Conservation (phyloP, 2,329 filamentous ascomycete genomes). For the Exophiala oligosperma region DNA sequence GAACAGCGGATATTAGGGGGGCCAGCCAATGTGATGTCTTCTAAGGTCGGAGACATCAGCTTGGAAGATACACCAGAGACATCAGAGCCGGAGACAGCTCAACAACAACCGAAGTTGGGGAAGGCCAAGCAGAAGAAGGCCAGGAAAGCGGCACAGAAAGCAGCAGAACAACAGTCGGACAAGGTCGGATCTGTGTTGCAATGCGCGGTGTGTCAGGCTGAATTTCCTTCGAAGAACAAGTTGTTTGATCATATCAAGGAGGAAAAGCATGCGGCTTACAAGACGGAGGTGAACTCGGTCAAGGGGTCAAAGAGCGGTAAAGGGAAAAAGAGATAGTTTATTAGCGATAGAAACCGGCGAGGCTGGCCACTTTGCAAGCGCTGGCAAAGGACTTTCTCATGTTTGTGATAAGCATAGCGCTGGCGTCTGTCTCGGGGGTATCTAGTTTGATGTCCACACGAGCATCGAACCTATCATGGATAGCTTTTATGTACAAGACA, state of each 20-base stretch:
- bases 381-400: no score
- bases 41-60: slow-evolving; percentile 26
- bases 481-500: not conserved
- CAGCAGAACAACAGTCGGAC: slow-evolving; percentile 22
- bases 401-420: slow-evolving; percentile 13
- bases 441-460: not conserved
- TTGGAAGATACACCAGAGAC: slow-evolving; percentile 20
- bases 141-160: slow-evolving; percentile 47
- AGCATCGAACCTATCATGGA: not conserved
- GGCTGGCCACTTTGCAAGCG: no score
- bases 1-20: slow-evolving; percentile 38
- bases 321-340: slow-evolving; percentile 26
- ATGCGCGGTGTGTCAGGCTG: slow-evolving; percentile 76
- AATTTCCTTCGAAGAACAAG: slow-evolving; percentile 71
- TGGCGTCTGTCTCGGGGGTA: slow-evolving; percentile 3
- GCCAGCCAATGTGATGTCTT: slow-evolving; percentile 12
- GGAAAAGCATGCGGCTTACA: slow-evolving; percentile 60
- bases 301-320: slow-evolving; percentile 24
- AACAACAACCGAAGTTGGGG: slow-evolving; percentile 39
- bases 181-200: slow-evolving; percentile 50
- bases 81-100: slow-evolving; percentile 22
- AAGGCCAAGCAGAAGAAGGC: slow-evolving; percentile 57
- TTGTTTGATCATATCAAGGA: slow-evolving; percentile 73
- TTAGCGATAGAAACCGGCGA: not conserved
- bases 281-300: slow-evolving; percentile 7